Evolutionary conservation across 176 grass and related monocot species (phyloP).

Genomic region (Triticum dicoccoides): DNA sequence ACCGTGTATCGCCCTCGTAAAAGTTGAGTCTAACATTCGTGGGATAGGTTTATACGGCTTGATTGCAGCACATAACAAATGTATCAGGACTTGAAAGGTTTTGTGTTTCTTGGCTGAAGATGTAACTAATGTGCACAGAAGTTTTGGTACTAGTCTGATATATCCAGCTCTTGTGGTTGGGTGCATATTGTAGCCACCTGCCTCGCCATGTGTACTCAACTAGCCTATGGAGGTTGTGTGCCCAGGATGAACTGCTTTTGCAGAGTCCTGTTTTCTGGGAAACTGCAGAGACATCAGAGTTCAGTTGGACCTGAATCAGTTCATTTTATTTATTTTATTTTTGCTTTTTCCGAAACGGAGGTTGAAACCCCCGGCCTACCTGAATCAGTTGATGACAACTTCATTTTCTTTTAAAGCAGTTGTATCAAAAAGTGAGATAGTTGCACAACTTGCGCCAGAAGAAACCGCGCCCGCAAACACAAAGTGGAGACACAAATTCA

Average conservation of each 20-base stretch:
- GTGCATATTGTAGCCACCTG: constrained; percentile 24
- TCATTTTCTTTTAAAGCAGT: neutral
- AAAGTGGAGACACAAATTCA: too few relatives aligned
- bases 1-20: constrained; percentile 8
- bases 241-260: neutral
- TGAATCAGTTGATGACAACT: constrained; percentile 16
- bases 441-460: neutral
- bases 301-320: neutral
- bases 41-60: constrained; percentile 37
- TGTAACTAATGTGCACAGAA: constrained; percentile 53
- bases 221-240: neutral
- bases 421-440: neutral
- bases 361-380: neutral
- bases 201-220: constrained; percentile 24
- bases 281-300: neutral
- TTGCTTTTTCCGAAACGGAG: too few relatives aligned
- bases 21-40: constrained; percentile 33
- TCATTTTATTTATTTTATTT: too few relatives aligned
- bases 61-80: constrained; percentile 26
- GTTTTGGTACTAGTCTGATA: constrained; percentile 58
- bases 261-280: neutral
- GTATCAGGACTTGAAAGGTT: constrained; percentile 34
- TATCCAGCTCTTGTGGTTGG: constrained; percentile 23
- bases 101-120: constrained; percentile 44
- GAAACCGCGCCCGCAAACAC: neutral